Conservation (phyloP, 129 eudicot species). For the Silybum marianum region DNA sequence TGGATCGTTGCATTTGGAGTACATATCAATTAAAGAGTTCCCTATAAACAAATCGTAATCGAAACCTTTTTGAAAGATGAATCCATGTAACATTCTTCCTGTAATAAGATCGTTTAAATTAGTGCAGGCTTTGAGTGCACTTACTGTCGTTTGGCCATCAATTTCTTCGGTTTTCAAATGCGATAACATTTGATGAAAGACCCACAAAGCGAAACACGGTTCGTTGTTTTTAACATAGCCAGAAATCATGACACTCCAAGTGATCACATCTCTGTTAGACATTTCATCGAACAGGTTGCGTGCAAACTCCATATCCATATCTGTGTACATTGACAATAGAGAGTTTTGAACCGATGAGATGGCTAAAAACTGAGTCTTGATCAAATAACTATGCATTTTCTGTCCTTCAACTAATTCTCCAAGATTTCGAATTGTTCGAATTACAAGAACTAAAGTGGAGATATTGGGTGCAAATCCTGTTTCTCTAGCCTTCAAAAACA, state of each 20-base stretch:
- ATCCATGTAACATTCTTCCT: constrained; percentile 60
- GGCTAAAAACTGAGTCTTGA: constrained; percentile 47
- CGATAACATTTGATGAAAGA: constrained; percentile 53
- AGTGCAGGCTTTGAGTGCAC: constrained; percentile 70
- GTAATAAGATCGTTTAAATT: constrained; percentile 28
- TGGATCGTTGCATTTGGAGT: constrained; percentile 58
- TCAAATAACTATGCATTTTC: constrained; percentile 56
- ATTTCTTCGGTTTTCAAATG: constrained; percentile 22
- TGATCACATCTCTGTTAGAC: constrained; percentile 67
- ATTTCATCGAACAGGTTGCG: constrained; percentile 76
- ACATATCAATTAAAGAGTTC: constrained; percentile 73
- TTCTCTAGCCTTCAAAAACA: constrained; percentile 53
- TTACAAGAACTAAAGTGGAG: constrained; percentile 64
- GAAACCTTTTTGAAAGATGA: constrained; percentile 49
- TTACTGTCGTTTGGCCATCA: constrained; percentile 71
- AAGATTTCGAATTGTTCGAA: constrained; percentile 52
- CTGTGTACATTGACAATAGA: constrained; percentile 53
- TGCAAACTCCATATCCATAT: constrained; percentile 49
- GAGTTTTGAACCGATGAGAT: constrained; percentile 60
- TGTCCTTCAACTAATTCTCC: constrained; percentile 41
- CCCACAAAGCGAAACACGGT: constrained; percentile 36
- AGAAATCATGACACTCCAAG: constrained; percentile 83
- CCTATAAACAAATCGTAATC: constrained; percentile 60
- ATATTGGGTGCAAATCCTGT: constrained; percentile 68
- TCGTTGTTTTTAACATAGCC: constrained; percentile 59